A percentile compares a stretch with the other conserved stretches of the same genome.
phyloP scores from a whole-genome alignment of 306 rosid species.

The Vicia faba region DNA sequence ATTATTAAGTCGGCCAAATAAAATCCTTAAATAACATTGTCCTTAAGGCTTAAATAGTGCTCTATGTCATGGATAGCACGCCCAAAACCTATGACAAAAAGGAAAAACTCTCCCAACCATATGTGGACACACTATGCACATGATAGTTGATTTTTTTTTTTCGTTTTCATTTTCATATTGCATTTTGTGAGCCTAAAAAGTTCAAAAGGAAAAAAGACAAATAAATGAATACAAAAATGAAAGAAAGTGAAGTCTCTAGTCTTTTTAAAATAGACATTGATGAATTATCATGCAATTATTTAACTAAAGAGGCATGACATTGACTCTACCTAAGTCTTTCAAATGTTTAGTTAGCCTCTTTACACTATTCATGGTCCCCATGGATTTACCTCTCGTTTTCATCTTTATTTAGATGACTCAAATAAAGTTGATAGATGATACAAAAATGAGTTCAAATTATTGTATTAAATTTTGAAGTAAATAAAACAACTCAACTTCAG shows the following conservation, averaged over 20 bases:
- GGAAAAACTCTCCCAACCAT: constrained; percentile 31
- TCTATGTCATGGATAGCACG: constrained; percentile 32
- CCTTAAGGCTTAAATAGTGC: constrained; percentile 20
- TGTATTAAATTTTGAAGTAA: background rate
- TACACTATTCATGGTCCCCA: constrained; percentile 37
- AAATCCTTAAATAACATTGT: constrained; percentile 12
- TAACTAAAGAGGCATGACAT: constrained; percentile 10
- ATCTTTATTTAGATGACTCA: background rate
- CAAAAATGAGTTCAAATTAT: constrained; percentile 31
- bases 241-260: constrained; percentile 27
- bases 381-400: constrained; percentile 29
- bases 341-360: constrained; percentile 21
- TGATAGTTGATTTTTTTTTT: background rate
- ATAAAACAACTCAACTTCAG: constrained; percentile 6
- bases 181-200: constrained; percentile 29
- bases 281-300: constrained; percentile 16
- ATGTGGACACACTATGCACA: constrained; percentile 38
- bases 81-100: constrained; percentile 15
- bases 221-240: background rate
- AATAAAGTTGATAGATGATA: constrained; percentile 11
- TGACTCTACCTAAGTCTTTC: constrained; percentile 31
- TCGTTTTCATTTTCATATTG: constrained; percentile 31
- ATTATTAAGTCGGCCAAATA: constrained; percentile 19
- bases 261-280: constrained; percentile 25
- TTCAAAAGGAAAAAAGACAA: constrained; percentile 1